These are phyloP conservation scores for Graphiopsis chlorocephala DNA, from an alignment of 2,329 filamentous ascomycete species.

Conservation along the genomic window DNA sequence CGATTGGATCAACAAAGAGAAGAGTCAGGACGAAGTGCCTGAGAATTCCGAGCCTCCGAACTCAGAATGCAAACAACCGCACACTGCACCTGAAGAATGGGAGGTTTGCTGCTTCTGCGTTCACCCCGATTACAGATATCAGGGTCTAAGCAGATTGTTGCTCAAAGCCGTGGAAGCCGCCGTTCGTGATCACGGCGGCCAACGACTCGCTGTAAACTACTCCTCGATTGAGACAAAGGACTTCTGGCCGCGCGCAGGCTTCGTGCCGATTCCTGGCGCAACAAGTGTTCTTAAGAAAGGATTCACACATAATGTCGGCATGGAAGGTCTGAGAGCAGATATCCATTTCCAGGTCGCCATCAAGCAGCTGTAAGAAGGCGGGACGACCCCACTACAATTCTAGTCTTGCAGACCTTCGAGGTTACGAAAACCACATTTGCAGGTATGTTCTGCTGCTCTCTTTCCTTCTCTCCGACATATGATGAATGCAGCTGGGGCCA, in stretches of 20 bases:
- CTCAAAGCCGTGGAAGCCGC: constrained; percentile 17
- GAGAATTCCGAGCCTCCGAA: neutral
- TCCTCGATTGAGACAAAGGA: constrained; percentile 24
- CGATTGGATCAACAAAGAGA: constrained; percentile 22
- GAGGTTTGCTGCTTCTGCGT: constrained; percentile 30
- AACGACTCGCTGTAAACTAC: constrained; percentile 22
- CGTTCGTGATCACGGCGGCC: constrained; percentile 20
- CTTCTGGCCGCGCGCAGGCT: constrained; percentile 26
- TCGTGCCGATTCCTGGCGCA: constrained; percentile 19
- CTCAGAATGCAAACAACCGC: neutral
- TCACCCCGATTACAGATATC: constrained; percentile 19
- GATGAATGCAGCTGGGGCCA: constrained; percentile 34
- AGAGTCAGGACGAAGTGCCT: neutral
- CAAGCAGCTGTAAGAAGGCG: constrained; percentile 12
- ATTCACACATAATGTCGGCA: constrained; percentile 21
- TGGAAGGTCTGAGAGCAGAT: constrained; percentile 24
- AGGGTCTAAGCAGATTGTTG: constrained; percentile 20
- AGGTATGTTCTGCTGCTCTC: neutral
- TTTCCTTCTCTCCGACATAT: neutral
- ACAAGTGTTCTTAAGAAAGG: constrained; percentile 26
- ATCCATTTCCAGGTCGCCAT: constrained; percentile 24
- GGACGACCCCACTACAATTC: neutral
- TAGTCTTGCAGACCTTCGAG: neutral
- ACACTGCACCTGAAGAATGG: constrained; percentile 16
- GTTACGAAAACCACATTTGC: neutral